phyloP scores from a whole-genome alignment of 1,284 basidiomycete genomes.

The Peniophora sp. region DNA sequence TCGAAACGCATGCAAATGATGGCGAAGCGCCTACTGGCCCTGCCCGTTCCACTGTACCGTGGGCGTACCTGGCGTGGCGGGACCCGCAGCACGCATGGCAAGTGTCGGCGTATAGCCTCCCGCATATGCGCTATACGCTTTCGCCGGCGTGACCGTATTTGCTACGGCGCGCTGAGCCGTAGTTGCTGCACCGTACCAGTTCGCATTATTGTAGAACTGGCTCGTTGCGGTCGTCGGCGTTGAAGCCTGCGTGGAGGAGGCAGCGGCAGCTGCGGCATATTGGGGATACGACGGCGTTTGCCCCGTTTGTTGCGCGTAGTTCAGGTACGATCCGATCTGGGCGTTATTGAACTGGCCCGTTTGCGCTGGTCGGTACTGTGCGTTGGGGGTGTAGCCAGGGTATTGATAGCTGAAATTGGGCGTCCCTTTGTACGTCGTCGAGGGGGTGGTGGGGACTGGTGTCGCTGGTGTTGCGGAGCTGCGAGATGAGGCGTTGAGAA shows the following conservation, averaged over 20 bases:
- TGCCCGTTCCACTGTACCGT: not conserved
- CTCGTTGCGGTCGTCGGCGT: slow-evolving; percentile 18
- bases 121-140: not conserved
- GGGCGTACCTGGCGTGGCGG: not conserved
- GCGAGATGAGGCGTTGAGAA: slow-evolving; percentile 19
- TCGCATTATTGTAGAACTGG: slow-evolving; percentile 23
- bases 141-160: slow-evolving; percentile 31
- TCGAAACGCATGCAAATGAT: no score
- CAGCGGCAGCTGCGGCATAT: slow-evolving; percentile 27
- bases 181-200: not conserved
- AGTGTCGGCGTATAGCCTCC: not conserved
- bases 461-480: slow-evolving; percentile 14
- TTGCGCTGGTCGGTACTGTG: not conserved
- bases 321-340: slow-evolving; percentile 20
- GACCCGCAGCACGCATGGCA: slow-evolving; percentile 6
- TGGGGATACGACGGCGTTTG: slow-evolving; percentile 8
- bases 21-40: no score
- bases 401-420: slow-evolving; percentile 17
- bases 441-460: slow-evolving; percentile 8
- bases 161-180: slow-evolving; percentile 36
- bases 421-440: slow-evolving; percentile 12
- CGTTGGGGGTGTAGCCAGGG: slow-evolving; percentile 11
- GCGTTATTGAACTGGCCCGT: slow-evolving; percentile 1
- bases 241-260: slow-evolving; percentile 17
- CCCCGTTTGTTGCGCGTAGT: slow-evolving; percentile 15